Base-by-base conservation (phyloP, 495 filamentous ascomycete species). In the Ramalina intermedia region DNA sequence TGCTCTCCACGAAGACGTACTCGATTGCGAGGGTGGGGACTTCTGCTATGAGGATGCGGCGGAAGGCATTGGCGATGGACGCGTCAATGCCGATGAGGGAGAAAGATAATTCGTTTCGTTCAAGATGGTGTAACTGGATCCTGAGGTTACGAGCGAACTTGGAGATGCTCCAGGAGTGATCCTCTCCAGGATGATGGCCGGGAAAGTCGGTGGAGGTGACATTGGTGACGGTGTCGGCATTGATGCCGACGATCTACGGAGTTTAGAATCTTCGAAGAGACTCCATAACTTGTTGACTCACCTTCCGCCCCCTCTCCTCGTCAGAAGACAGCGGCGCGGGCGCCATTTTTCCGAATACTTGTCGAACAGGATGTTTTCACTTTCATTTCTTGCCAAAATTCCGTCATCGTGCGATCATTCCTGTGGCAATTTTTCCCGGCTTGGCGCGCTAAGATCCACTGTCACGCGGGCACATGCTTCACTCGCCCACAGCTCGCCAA, bases 11-110 rank as follows among this genome's bases (percentile, higher is more conserved):
- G 69, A 82, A 96, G 61, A 94, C 85, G 37, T 71, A 75, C 67
- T 96, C 93, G 58, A 99, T 90, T 54, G 93, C 93, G 41, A 99
- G 72, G 3, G 84, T 87, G 18, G 90, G 88, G 36, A 99, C 83
- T 65, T 99, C 93, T 47, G 91, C 82, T 67, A 99, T 82, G 51
- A 96, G 75, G 58, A 99, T 96, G 41, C 93, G 85, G 55, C 93
- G 91, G 73, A 96, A 94, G 58, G 93, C 93, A 65, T 99, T 99
- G 55, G 93, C 88, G 60, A 99, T 82, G 47, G 84, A 76, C 55
- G 93, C 89, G 59, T 99, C 89, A 54, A 90, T 64, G 58, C 88
- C 87, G 61, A 94, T 80, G 55, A 96, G 77, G 18, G 88, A 95
- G 71, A 96, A 96, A 33, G 81, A 80, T 49, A 82, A 64, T 57